These are phyloP conservation scores for Mycena haematopus DNA, from an alignment of 768 basidiomycete genomes.

Conservation along the genomic window DNA sequence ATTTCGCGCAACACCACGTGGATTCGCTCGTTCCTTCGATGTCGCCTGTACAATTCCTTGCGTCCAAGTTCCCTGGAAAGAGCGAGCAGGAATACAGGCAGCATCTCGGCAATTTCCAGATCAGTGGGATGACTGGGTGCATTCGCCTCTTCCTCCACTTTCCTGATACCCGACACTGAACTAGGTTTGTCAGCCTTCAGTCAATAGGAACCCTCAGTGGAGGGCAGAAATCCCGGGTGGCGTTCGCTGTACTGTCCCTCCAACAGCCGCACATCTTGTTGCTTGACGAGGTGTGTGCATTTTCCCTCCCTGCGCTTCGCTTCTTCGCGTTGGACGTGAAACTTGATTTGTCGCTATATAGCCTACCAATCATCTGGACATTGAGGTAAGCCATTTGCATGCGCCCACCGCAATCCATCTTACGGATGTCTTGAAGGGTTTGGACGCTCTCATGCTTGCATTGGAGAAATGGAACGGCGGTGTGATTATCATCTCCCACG, in stretches of 20 bases:
- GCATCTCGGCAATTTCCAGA: conserved; percentile 98
- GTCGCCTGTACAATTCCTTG: conserved; percentile 94
- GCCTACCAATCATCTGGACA: conserved; percentile 97
- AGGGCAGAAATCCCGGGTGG: conserved; percentile 96
- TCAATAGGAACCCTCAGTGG: conserved; percentile 91
- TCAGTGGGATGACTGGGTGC: conserved; percentile 93
- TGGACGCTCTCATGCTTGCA: conserved; percentile 93
- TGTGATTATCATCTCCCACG: conserved; percentile 93
- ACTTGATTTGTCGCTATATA: conserved; percentile 35
- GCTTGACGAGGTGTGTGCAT: conserved; percentile 83
- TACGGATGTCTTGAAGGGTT: conserved; percentile 59
- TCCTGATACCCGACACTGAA: conserved; percentile 6
- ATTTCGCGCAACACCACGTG: conserved; percentile 96
- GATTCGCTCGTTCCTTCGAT: conserved; percentile 85
- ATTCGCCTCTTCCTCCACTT: conserved; percentile 4
- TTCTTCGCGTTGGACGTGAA: conserved; percentile 2
- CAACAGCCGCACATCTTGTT: conserved; percentile 91
- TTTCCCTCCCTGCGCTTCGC: conserved; percentile 5
- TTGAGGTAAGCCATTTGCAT: conserved; percentile 60
- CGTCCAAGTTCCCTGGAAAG: conserved; percentile 90
- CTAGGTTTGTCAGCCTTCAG: conserved; percentile 62
- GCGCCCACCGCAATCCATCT: conserved; percentile 12
- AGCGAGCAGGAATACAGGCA: conserved; percentile 94
- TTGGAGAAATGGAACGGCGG: conserved; percentile 85
- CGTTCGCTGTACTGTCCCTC: conserved; percentile 86